A percentile compares a stretch with the other conserved stretches of the same genome.
Evolutionary conservation across 306 rosid species (phyloP).

Genomic region (Quillaja saponaria): DNA sequence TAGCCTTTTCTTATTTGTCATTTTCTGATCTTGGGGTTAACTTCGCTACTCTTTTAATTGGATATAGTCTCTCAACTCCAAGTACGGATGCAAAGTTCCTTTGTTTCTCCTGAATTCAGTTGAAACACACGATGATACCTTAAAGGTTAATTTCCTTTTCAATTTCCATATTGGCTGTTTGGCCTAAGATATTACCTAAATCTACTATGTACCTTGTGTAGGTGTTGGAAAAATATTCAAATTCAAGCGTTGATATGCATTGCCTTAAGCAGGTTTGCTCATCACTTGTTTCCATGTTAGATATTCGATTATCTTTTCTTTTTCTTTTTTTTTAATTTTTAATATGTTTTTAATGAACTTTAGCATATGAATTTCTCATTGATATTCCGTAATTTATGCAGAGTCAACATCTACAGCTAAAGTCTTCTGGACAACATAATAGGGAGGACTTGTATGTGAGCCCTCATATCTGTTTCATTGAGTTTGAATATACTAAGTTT

Average conservation of each 20-base stretch:
- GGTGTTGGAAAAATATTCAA: slow-evolving; percentile 56
- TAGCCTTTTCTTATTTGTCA: no score
- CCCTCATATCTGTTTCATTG: slow-evolving; percentile 21
- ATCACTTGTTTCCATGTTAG: slow-evolving; percentile 21
- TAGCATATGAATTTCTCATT: slow-evolving; percentile 27
- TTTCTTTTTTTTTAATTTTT: no score
- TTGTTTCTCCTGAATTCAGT: slow-evolving; percentile 52
- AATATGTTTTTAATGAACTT: no score
- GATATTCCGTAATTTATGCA: slow-evolving; percentile 24
- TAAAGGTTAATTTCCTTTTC: slow-evolving; percentile 50
- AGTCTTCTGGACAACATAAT: slow-evolving; percentile 32
- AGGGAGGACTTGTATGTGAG: slow-evolving; percentile 51
- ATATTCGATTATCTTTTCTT: no score
- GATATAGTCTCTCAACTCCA: slow-evolving; percentile 53
- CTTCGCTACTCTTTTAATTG: slow-evolving; percentile 21
- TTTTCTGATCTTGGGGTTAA: slow-evolving; percentile 22
- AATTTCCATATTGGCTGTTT: slow-evolving; percentile 24
- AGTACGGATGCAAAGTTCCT: slow-evolving; percentile 63
- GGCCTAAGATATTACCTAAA: slow-evolving; percentile 17
- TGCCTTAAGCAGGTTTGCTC: slow-evolving; percentile 54
- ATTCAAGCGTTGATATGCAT: slow-evolving; percentile 46
- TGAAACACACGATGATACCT: slow-evolving; percentile 47
- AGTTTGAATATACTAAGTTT: no score
- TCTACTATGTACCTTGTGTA: slow-evolving; percentile 33
- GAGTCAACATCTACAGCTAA: slow-evolving; percentile 37